These are phyloP conservation scores for Aspergillus sp. DNA, from an alignment of 2,329 filamentous ascomycete species.

Conservation along the genomic window DNA sequence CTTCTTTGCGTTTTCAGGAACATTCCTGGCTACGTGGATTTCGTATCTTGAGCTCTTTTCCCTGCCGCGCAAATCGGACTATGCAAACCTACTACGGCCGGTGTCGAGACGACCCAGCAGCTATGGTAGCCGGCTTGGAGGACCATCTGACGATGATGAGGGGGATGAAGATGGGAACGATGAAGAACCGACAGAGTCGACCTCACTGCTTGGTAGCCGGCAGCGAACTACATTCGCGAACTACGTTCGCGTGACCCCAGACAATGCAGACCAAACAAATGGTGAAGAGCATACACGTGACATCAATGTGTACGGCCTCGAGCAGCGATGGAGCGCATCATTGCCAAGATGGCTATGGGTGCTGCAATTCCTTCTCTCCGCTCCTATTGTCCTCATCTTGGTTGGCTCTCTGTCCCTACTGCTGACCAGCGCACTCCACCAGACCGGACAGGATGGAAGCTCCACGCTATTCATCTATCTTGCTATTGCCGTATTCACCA, in stretches of 20 bases:
- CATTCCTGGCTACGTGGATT: constrained; percentile 73
- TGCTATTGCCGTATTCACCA: constrained; percentile 64
- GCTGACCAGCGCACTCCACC: constrained; percentile 68
- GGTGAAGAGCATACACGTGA: constrained; percentile 29
- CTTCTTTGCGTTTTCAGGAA: constrained; percentile 73
- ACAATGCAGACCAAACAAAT: constrained; percentile 26
- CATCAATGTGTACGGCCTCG: constrained; percentile 59
- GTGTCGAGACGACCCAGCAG: constrained; percentile 41
- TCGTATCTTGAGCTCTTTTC: constrained; percentile 78
- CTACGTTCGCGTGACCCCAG: constrained; percentile 45
- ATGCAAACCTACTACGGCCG: constrained; percentile 57
- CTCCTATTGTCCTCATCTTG: constrained; percentile 74
- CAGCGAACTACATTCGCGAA: constrained; percentile 57
- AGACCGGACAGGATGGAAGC: constrained; percentile 83
- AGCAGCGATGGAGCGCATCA: constrained; percentile 81
- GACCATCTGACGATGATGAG: constrained; percentile 45
- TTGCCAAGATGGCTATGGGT: constrained; percentile 86
- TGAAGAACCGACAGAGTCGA: constrained; percentile 53
- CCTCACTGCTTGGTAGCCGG: constrained; percentile 54
- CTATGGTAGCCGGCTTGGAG: constrained; percentile 44
- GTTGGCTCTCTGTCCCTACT: constrained; percentile 74
- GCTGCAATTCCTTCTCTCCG: constrained; percentile 77
- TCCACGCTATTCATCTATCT: constrained; percentile 71
- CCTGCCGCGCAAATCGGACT: constrained; percentile 69
- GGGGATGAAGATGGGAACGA: constrained; percentile 31